phyloP scores from a whole-genome alignment of 306 rosid species.

The Rosa multiflora region DNA sequence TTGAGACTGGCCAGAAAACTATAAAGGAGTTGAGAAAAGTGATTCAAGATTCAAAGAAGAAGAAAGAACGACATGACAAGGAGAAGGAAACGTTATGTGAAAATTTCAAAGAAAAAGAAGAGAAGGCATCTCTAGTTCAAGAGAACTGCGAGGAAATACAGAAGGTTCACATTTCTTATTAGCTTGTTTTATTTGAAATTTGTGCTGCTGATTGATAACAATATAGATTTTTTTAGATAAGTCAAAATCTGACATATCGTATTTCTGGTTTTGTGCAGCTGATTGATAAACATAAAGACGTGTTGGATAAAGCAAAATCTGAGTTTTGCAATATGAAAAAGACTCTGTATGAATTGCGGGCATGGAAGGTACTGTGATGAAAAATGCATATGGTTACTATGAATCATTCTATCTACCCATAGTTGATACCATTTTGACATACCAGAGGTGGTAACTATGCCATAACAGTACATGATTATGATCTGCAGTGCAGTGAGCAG shows the following conservation, averaged over 20 bases:
- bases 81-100: constrained; percentile 54
- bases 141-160: constrained; percentile 59
- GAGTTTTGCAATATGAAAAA: constrained; percentile 63
- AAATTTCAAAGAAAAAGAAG: constrained; percentile 70
- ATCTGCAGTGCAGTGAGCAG: not conserved
- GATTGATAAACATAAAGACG: constrained; percentile 60
- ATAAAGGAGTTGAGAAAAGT: constrained; percentile 73
- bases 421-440: not conserved
- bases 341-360: constrained; percentile 64
- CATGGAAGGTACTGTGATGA: constrained; percentile 61
- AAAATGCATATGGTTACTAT: not conserved
- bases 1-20: constrained; percentile 80
- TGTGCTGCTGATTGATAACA: not conserved
- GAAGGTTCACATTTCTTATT: constrained; percentile 48
- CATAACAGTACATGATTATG: not conserved
- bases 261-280: constrained; percentile 40
- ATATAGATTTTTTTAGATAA: not conserved
- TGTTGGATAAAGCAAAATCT: constrained; percentile 60
- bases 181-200: not conserved
- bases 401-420: not conserved
- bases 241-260: not conserved
- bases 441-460: not conserved
- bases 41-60: constrained; percentile 76
- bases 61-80: constrained; percentile 59
- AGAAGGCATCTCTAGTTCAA: constrained; percentile 74